Evolutionary conservation across 805 yeast genomes (phyloP).

Genomic region (Zygoascus flipseniorum): DNA sequence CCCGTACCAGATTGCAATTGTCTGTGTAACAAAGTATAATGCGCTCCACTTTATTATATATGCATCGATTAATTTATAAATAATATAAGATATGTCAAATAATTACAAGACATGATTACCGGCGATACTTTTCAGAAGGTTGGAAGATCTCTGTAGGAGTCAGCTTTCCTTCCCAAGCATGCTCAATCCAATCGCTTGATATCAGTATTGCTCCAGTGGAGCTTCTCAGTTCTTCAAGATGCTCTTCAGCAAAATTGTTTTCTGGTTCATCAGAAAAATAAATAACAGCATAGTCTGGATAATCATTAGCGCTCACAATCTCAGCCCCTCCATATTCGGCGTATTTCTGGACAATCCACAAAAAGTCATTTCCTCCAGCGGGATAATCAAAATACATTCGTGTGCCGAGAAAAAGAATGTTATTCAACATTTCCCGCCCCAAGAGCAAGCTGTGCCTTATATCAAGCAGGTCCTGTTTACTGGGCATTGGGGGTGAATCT

Average conservation of each 20-base stretch:
- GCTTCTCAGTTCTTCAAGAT: not conserved
- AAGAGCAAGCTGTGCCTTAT: constrained; percentile 8
- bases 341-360: constrained; percentile 2
- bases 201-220: not conserved
- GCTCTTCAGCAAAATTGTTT: too few relatives aligned
- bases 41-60: not conserved
- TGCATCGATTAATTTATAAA: not conserved
- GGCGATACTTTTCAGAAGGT: not conserved
- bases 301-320: not conserved
- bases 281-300: not conserved
- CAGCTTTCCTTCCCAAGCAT: constrained; percentile 27
- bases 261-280: not conserved
- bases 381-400: constrained; percentile 26
- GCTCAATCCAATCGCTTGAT: constrained; percentile 29
- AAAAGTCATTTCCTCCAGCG: not conserved
- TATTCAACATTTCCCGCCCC: constrained; percentile 12
- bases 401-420: constrained; percentile 17
- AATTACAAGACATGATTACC: too few relatives aligned
- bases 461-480: constrained; percentile 5
- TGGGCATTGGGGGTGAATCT: constrained; percentile 8
- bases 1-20: constrained; percentile 94
- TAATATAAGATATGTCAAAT: not conserved
- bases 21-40: constrained; percentile 44
- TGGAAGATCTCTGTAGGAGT: constrained; percentile 15
- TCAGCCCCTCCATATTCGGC: not conserved